Evolutionary conservation across 2,329 filamentous ascomycete genomes (phyloP), one percentile per base, ranked within the genome.

Genomic region (Talaromyces sp.): DNA sequence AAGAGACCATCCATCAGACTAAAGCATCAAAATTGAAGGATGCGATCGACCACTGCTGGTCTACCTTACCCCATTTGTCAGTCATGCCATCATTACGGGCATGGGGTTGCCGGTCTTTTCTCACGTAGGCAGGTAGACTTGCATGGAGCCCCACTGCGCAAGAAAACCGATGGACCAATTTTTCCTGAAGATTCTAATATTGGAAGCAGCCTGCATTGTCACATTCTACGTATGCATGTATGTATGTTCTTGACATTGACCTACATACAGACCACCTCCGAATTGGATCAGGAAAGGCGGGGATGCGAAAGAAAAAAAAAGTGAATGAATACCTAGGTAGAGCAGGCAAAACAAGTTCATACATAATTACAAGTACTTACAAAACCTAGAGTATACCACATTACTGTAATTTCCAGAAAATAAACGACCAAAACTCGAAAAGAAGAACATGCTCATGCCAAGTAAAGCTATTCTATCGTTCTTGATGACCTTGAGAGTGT

Each of bases 101-200:
- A 25, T 28, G 44, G 44, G 44, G 14, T 48, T 2, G 12, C 44
- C 14, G 6, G 44, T n/a, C 5, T 1, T 23, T 9, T 48, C 18
- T 48, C 44, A n/a, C 23, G 21, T 48, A 48, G 44, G 28, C 7
- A 42, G 25, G 40, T 31, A 42, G 55, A 31, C 39, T 40, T 58
- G 55, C 55, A 58, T 48, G 12, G 25, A 48, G 57, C 25, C 57
- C 57, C 57, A 59, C 57, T 35, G n/a, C n/a, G 18, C 16, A 9
- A 21, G 8, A 33, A 52, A 52, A 61, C 23, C 46, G 46, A 61
- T 52, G 33, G 35, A 14, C 60, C 57, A 39, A 42, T 50, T 60
- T 63, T 59, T 63, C 40, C 61, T 63, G 61, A 63, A 63, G 61
- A 63, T 60, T 28, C 61, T 58, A 63, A 60, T 63, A 60, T 60